Evolutionary conservation across 768 basidiomycete genomes (phyloP), one percentile per base, ranked within the genome.

Genomic region (Amanita molliuscula): DNA sequence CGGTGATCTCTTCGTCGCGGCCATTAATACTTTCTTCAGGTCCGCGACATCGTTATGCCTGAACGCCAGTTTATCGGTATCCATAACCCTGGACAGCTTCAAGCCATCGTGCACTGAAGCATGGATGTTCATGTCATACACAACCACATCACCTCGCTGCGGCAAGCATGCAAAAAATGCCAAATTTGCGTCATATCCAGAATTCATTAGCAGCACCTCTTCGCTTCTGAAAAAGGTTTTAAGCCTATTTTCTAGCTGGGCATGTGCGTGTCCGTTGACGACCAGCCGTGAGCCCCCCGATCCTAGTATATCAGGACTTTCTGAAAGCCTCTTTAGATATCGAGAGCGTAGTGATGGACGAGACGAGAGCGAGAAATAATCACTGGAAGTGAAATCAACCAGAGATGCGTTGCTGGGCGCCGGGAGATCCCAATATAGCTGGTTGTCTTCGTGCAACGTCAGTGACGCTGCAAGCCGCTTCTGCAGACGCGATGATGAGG

Each of bases 91-190:
- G 47, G 77, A 82, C 0, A 77, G 71, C 15, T 86, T 75, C 65
- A 93, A 76, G 6, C 94, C 93, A 57, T 95, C 92, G 63, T 93
- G 89, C 11, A 92, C 89, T 0, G 81, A 84, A 0, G 93, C 93
- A 60, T 96, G 94, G 43, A 95, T 84, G 56, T 88, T 78, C 55
- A 86, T 88, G 61, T 98, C 93, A 58, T 81, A 83, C 10, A 95
- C 66, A 37, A 96, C 63, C 40, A 77, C 76, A 61, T 98, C 94
- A 10, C 81, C 80, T 0, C 70, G 61, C 53, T 88, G 88, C 0
- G 93, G 92, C 0, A 96, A 65, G 40, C 78, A 77, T 0, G 87
- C 72, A 68, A 94, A 94, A 63, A 94, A 79, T 0, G 84, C 86
- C 3, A 84, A 84, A 60, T 95, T 98, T 7, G 92, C 91, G 64